A percentile compares a stretch with the other conserved stretches of the same genome.
These are phyloP conservation scores for Sporisorium scitamineum DNA, from an alignment of 1,284 basidiomycete genomes.

Conservation along the genomic window DNA sequence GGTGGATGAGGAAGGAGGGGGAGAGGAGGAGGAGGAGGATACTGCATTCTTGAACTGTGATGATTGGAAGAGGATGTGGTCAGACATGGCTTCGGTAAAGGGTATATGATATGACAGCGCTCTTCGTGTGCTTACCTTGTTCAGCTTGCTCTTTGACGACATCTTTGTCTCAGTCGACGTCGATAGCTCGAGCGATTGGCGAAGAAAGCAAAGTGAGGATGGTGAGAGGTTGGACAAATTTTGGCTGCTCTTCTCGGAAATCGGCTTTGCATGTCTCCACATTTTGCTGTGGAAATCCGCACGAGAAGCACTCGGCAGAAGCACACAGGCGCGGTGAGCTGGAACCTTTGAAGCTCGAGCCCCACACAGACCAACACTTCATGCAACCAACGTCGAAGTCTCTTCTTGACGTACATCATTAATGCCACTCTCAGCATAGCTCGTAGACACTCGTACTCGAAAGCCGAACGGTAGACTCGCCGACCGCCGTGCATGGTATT, in stretches of 20 bases:
- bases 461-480: not conserved
- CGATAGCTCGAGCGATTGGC: not conserved
- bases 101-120: not conserved
- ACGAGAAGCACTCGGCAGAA: constrained; percentile 17
- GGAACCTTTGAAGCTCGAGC: constrained; percentile 12
- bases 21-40: constrained; percentile 13
- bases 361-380: constrained; percentile 33
- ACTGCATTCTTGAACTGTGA: constrained; percentile 31
- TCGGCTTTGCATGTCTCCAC: constrained; percentile 28
- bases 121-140: constrained; percentile 17
- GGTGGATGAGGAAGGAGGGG: constrained; percentile 5
- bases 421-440: not conserved
- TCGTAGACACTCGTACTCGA: not conserved
- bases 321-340: constrained; percentile 22
- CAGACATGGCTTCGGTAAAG: not conserved
- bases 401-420: not conserved
- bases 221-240: constrained; percentile 7
- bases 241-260: constrained; percentile 14
- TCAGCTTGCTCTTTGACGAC: constrained; percentile 25
- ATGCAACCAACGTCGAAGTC: not conserved
- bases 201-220: not conserved
- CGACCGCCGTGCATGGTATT: constrained; percentile 17
- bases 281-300: constrained; percentile 20
- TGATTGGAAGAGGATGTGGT: not conserved
- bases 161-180: not conserved